Base-by-base conservation (phyloP, 192 early-diverging fungal genomes). In the Phlyctochytrium bullatum region DNA sequence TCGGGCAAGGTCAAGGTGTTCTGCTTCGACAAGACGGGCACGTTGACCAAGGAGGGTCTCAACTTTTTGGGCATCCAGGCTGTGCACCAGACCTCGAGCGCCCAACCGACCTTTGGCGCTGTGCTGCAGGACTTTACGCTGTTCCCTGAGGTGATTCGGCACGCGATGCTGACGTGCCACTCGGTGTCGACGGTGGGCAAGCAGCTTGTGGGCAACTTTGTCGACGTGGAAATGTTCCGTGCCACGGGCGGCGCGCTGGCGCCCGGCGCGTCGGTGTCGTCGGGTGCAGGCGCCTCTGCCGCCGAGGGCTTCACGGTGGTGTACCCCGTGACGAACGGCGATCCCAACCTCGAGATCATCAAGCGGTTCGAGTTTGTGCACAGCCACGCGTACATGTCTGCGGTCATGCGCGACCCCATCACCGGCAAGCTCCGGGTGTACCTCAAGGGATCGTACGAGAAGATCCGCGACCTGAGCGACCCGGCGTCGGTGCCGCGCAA, bases 1-100 rank as follows among this genome's bases (percentile, higher is more conserved):
- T 80, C 86, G 1, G 90, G 88, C 52, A 92, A 92, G 71, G 88
- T 90, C 25, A 86, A 82, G 31, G 80, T 91, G 20, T 89, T 90
- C 57, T 87, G 85, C 72, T 90, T 91, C 50, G 90, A 90, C 69
- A 90, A 92, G 76, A 89, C 89, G 12, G 90, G 90, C 34, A 92
- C 90, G 25, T 75, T 92, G 51, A 92, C 89, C 2, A 83, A 83
- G 61, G 88, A 90, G 73, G 88, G 88, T 14, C 78, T 92, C 16
- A 84, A 90, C 70, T 90, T 83, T 61, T 75, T 72, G 59, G 89
- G 85, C 14, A 79, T 75, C 33, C 78, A 78, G 40, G 40, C 36
- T 1, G 57, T 74, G 10, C 28, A 34, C 24, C 34, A 40, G 3
- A 25, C 25, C 0, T 20, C 25, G 17, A 3, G 52, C n/a, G 34